phyloP scores from a whole-genome alignment of 768 basidiomycete species.

The Tricholoma saponaceum region DNA sequence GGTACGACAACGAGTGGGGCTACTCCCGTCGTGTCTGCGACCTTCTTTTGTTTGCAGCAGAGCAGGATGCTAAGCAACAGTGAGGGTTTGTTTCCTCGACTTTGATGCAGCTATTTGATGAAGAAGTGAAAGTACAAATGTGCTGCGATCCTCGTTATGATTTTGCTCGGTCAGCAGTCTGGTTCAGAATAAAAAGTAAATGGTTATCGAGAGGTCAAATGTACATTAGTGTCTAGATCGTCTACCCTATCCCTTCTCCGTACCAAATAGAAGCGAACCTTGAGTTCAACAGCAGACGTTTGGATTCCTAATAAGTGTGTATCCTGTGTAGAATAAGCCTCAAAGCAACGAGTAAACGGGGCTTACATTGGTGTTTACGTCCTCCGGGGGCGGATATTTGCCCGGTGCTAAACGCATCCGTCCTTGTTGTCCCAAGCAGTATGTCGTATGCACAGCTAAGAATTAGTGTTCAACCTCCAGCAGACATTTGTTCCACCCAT shows the following conservation, averaged over 20 bases:
- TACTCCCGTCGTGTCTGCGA: constrained; percentile 94
- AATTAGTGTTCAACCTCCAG: too few species aligned
- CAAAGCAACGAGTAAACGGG: too few species aligned
- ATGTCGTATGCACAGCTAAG: too few species aligned
- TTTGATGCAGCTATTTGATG: neutral
- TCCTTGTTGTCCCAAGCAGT: too few species aligned
- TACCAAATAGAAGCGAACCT: neutral
- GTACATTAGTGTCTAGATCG: neutral
- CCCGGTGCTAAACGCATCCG: too few species aligned
- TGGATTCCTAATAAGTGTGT: too few species aligned
- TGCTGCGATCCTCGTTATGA: neutral
- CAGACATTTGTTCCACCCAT: too few species aligned
- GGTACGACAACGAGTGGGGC: constrained; percentile 96
- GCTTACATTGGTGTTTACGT: too few species aligned
- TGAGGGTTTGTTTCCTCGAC: neutral
- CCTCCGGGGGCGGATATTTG: too few species aligned
- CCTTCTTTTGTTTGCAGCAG: constrained; percentile 76
- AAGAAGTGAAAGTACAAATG: neutral
- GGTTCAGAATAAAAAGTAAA: neutral
- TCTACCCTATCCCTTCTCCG: too few species aligned
- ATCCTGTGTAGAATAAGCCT: too few species aligned
- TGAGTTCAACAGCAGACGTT: neutral
- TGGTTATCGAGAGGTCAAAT: neutral
- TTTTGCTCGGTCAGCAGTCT: neutral
- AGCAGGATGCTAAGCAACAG: constrained; percentile 51